These are phyloP conservation scores for Fraxinus greggii DNA, from an alignment of 305 asterid species.

Conservation along the genomic window DNA sequence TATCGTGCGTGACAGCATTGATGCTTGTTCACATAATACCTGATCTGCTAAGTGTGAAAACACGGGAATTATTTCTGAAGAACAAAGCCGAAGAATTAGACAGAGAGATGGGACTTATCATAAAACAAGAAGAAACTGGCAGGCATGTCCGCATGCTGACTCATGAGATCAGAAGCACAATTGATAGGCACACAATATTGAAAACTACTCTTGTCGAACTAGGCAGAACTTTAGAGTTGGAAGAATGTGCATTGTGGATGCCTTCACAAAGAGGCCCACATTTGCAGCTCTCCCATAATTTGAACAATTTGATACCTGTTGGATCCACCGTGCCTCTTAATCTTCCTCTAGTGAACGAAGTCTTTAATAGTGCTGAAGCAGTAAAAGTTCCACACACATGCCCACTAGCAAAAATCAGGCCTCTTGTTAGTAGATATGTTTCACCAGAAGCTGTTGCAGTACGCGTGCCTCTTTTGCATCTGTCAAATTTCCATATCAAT, in stretches of 20 bases:
- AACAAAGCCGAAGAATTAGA: constrained; percentile 70
- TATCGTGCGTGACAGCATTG: constrained; percentile 66
- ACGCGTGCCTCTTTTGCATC: constrained; percentile 69
- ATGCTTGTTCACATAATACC: constrained; percentile 80
- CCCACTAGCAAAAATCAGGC: constrained; percentile 58
- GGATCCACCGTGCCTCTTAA: constrained; percentile 60
- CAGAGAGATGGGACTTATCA: constrained; percentile 65
- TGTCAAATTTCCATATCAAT: constrained; percentile 59
- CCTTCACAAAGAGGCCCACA: constrained; percentile 57
- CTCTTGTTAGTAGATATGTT: constrained; percentile 40
- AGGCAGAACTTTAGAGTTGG: constrained; percentile 64
- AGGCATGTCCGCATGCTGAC: constrained; percentile 82
- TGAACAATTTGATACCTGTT: constrained; percentile 52
- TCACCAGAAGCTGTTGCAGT: constrained; percentile 69
- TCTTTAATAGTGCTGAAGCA: constrained; percentile 56
- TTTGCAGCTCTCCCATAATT: constrained; percentile 60
- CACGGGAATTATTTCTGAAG: constrained; percentile 51
- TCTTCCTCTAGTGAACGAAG: constrained; percentile 55
- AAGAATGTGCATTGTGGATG: constrained; percentile 84
- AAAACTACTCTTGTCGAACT: constrained; percentile 72
- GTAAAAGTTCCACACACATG: constrained; percentile 56
- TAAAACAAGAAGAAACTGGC: constrained; percentile 71
- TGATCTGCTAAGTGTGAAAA: constrained; percentile 63
- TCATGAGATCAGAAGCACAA: constrained; percentile 81
- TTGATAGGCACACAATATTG: constrained; percentile 68